Evolutionary conservation across 2,329 filamentous ascomycete genomes (phyloP).

Genomic region (Neonectria hederae): DNA sequence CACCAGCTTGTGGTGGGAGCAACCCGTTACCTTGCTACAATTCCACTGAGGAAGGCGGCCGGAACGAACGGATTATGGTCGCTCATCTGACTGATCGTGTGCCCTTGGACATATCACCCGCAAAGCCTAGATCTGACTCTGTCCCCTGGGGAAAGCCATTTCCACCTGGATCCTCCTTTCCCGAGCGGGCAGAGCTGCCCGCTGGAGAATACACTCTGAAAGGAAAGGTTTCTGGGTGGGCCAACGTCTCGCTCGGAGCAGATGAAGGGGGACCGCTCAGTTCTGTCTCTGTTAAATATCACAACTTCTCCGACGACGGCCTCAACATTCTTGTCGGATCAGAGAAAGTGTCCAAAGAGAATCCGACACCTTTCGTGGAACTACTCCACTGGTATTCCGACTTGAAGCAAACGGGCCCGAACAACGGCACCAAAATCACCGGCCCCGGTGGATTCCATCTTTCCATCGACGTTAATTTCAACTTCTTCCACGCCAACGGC

Average conservation of each 20-base stretch:
- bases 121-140: too few relatives aligned
- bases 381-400: background rate
- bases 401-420: background rate
- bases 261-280: too few relatives aligned
- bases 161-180: too few relatives aligned
- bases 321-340: background rate
- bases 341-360: background rate
- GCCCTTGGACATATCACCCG: too few relatives aligned
- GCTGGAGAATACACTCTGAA: too few relatives aligned
- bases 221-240: too few relatives aligned
- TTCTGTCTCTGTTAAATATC: background rate
- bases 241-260: too few relatives aligned
- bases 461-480: background rate
- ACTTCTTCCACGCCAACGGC: background rate
- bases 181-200: too few relatives aligned
- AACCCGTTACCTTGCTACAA: slow-evolving; percentile 53
- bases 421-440: background rate
- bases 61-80: slow-evolving; percentile 53
- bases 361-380: background rate
- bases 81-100: slow-evolving; percentile 47
- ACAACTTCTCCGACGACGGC: background rate
- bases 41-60: slow-evolving; percentile 51
- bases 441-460: background rate
- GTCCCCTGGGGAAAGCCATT: too few relatives aligned
- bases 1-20: slow-evolving; percentile 53